A percentile compares a stretch with the other conserved stretches of the same genome.
Conservation (phyloP, 2,329 filamentous ascomycete species). For the Fusarium verrucosum region DNA sequence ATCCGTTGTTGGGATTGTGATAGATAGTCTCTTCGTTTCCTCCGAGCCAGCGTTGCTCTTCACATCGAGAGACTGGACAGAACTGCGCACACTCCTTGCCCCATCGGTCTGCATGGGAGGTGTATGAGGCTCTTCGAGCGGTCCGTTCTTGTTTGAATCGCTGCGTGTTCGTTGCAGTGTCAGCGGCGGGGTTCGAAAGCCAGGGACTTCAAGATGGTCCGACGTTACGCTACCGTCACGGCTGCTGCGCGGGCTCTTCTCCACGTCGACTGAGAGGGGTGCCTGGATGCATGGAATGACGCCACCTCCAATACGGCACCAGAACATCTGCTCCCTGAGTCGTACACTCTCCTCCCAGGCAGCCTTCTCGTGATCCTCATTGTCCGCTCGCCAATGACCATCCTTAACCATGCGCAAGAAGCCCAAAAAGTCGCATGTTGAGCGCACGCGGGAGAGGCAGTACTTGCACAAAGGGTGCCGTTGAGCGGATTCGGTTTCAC, state of each 20-base stretch:
- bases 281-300: constrained; percentile 72
- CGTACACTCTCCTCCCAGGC: constrained; percentile 96
- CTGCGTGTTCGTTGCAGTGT: constrained; percentile 33
- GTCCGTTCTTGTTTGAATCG: constrained; percentile 23
- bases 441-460: constrained; percentile 83
- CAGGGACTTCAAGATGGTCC: constrained; percentile 33
- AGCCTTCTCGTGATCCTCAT: constrained; percentile 82
- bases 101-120: constrained; percentile 46
- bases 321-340: constrained; percentile 95
- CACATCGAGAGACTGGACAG: constrained; percentile 43
- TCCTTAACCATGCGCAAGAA: constrained; percentile 93
- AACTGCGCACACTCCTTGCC: constrained; percentile 39
- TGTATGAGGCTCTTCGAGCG: constrained; percentile 44
- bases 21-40: constrained; percentile 44
- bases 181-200: constrained; percentile 37
- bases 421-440: constrained; percentile 90
- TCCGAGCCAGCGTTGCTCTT: constrained; percentile 40
- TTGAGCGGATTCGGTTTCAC: constrained; percentile 85
- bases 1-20: constrained; percentile 41
- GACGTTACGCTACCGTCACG: constrained; percentile 44
- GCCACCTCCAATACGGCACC: constrained; percentile 90
- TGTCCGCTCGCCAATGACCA: constrained; percentile 87
- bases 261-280: constrained; percentile 41
- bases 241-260: constrained; percentile 49
- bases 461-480: constrained; percentile 90